phyloP scores from a whole-genome alignment of 2,329 filamentous ascomycete species.

The Ilyonectria mors-panacis region DNA sequence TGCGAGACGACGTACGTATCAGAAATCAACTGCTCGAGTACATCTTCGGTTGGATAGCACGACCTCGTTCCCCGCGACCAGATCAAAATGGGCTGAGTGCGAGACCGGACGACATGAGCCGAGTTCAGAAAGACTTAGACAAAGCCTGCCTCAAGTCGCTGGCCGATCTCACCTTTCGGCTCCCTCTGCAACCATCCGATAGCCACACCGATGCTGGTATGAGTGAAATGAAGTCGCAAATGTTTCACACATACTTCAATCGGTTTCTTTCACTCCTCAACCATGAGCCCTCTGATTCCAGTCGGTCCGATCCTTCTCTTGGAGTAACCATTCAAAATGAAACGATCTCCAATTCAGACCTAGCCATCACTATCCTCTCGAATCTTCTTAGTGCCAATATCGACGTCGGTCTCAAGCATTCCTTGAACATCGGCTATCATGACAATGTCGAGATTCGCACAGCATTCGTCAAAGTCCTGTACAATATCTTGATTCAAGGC shows the following conservation, averaged over 20 bases:
- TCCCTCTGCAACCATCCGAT: constrained; percentile 77
- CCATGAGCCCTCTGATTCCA: constrained; percentile 65
- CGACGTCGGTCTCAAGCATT: constrained; percentile 79
- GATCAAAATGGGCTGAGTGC: constrained; percentile 58
- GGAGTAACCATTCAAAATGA: constrained; percentile 66
- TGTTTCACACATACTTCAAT: constrained; percentile 81
- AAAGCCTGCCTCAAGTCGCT: constrained; percentile 75
- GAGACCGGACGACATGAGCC: constrained; percentile 70
- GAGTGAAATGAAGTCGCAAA: constrained; percentile 78
- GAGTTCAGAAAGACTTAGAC: constrained; percentile 76
- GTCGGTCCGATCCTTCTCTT: constrained; percentile 46
- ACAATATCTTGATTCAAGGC: constrained; percentile 79
- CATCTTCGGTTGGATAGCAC: constrained; percentile 78
- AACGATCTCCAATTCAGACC: constrained; percentile 68
- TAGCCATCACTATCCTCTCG: constrained; percentile 77
- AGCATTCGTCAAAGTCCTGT: constrained; percentile 78
- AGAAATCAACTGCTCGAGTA: constrained; percentile 78
- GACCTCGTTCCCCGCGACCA: constrained; percentile 67
- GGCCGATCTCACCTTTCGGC: constrained; percentile 76
- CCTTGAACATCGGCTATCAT: constrained; percentile 78
- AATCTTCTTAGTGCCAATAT: constrained; percentile 80
- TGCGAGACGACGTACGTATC: constrained; percentile 78
- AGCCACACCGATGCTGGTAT: constrained; percentile 76
- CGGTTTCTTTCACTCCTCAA: constrained; percentile 77
- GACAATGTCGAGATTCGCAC: constrained; percentile 79